Evolutionary conservation across 768 basidiomycete species (phyloP), one percentile per base, ranked within the genome.

Genomic region (Mycena metata): DNA sequence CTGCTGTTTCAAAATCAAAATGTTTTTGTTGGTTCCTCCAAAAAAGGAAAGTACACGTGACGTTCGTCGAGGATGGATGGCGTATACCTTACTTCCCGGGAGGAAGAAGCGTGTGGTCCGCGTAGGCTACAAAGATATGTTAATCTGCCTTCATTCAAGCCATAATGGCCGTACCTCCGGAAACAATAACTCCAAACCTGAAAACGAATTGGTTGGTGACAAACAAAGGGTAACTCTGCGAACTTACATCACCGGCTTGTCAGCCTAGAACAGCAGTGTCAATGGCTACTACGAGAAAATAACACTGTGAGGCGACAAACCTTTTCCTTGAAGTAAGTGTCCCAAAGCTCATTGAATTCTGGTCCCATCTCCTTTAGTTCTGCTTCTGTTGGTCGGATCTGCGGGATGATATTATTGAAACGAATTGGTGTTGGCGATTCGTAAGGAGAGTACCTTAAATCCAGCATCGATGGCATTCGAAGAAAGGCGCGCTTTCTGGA

Each of bases 321-420:
- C 69, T 91, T 91, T 81, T 92, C 88, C 83, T 89, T 90, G 86
- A 92, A 91, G 80, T 92, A 91, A 35, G 43, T 83, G 75, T 92
- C 79, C 88, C 87, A 91, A 51, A 91, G 85, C 69, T 83, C 81
- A 72, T 90, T 89, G 80, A 91, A 91, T 73, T 91, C 90, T 17
- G 89, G 90, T n/a, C 90, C 90, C 90, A 91, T 91, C 77, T 91
- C 89, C 76, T 90, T 91, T 66, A 91, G 80, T 75, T 92, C 90
- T 70, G 83, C 87, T 74, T 87, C 87, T 1, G 88, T 89, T 1
- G 90, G 91, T 36, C 90, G 90, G 72, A 91, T 90, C 89, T 90
- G 66, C 45, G 33, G 64, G 52, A 45, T 10, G 21, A n/a, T 11
- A 41, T 63, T 35, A 47, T 42, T 7, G 16, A 11, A 42, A 8